phyloP scores from a whole-genome alignment of 1,284 basidiomycete species.

The Trametes sp. region DNA sequence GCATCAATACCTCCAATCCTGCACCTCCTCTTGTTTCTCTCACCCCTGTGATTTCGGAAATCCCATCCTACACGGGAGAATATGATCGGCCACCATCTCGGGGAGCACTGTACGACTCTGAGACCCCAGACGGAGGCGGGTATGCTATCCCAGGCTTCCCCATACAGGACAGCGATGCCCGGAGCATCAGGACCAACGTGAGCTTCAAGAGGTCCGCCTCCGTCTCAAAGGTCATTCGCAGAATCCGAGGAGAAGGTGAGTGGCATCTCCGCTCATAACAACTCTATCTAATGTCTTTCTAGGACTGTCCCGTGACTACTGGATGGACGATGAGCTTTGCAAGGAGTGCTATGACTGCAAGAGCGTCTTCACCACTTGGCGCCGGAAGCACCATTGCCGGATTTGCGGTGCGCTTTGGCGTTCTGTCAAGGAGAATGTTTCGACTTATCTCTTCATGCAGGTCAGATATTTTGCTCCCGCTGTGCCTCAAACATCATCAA shows the following conservation, averaged over 20 bases:
- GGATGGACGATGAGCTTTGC: constrained; percentile 97
- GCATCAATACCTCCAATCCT: constrained; percentile 58
- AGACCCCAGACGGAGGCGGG: constrained; percentile 65
- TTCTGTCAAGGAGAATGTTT: constrained; percentile 4
- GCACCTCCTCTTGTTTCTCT: constrained; percentile 85
- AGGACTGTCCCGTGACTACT: constrained; percentile 89
- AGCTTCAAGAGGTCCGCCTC: constrained; percentile 80
- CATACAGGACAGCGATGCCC: constrained; percentile 77
- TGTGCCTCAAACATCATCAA: constrained; percentile 98
- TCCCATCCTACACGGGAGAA: constrained; percentile 69
- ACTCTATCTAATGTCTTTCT: constrained; percentile 19
- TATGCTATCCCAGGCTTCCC: constrained; percentile 87
- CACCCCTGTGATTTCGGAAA: constrained; percentile 80
- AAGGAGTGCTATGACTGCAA: constrained; percentile 97
- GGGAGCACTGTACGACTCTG: constrained; percentile 55
- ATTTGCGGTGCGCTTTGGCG: constrained; percentile 77
- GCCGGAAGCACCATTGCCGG: constrained; percentile 93
- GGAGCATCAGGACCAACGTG: constrained; percentile 76
- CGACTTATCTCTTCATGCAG: constrained; percentile 48
- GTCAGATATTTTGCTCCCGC: constrained; percentile 90
- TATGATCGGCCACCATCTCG: constrained; percentile 67
- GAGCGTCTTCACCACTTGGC: constrained; percentile 90
- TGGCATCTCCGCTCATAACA: neutral
- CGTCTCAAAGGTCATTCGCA: constrained; percentile 88
- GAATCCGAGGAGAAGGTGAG: constrained; percentile 85